Base-by-base conservation (phyloP, 2,329 filamentous ascomycete species). In the Arthrinium puccinioides region DNA sequence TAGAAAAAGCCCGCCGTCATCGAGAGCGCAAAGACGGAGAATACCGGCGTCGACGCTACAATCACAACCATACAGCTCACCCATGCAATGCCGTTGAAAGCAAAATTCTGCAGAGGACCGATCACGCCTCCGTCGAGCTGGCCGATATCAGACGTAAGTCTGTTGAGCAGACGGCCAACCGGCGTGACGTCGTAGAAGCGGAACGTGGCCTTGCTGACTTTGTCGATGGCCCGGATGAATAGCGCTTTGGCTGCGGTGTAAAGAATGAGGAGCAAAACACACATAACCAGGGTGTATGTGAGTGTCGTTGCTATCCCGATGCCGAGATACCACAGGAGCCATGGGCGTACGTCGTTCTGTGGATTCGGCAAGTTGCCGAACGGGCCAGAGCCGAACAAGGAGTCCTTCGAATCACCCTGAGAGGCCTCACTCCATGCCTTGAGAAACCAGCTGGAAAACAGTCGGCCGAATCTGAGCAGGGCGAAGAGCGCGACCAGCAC, bases 111-210 rank as follows among this genome's bases (percentile, higher is more conserved):
- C 33, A 95, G 76, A 10, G 87, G 80, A 9, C 69, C 63, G 32
- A 85, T 83, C 49, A 95, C 84, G n/a, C 84, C 82, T 1, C 88
- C 88, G 52, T 96, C 89, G 0, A 95, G 75, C 34, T 87, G 89
- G 20, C 84, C 85, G 61, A 95, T 92, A 51, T 96, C 88, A 2
- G 86, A 87, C 0, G 88, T 94, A 42, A 96, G 70, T 7, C 89
- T 77, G 56, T 96, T 96, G 85, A 95, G 95, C 43, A 96, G 66
- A 32, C 89, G 78, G 0, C 89, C 89, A 0, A 94, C 81, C 0
- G 89, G 89, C 0, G 89, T 95, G 4, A 87, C 79, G 54, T 96
- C 89, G 62, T 94, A 92, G 59, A 89, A 96, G 1, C 87, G 79
- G 62, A 96, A 94, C 0, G 82, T 89, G 0, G 88, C 85, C 49